phyloP scores from a whole-genome alignment of 805 yeast genomes.

The Kluyveromyces dobzhanskii region DNA sequence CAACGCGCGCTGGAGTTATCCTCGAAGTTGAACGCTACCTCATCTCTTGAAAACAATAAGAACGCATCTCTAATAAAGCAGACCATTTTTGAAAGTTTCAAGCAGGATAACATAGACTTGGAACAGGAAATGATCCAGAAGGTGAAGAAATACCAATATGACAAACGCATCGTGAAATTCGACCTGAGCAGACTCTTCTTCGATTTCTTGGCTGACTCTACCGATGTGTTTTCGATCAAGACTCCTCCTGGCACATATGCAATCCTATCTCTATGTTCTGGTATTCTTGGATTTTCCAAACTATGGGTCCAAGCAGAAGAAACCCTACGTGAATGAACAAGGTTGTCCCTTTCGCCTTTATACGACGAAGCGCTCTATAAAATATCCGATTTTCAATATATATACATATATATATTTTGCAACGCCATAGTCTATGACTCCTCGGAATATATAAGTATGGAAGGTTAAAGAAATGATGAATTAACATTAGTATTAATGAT shows the following conservation, averaged over 20 bases:
- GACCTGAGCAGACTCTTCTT: slow-evolving; percentile 37
- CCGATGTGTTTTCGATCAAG: slow-evolving; percentile 37
- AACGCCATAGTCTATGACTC: too few species aligned
- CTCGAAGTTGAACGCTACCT: slow-evolving; percentile 9
- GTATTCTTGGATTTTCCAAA: slow-evolving; percentile 23
- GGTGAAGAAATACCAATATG: slow-evolving; percentile 28
- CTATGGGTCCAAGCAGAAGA: slow-evolving; percentile 23
- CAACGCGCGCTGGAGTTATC: slow-evolving; percentile 16
- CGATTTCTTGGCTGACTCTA: slow-evolving; percentile 41
- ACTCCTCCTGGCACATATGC: slow-evolving; percentile 26
- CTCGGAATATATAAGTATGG: too few species aligned
- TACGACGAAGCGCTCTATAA: too few species aligned
- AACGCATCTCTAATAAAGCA: neutral
- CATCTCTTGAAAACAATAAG: neutral
- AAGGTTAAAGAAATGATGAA: too few species aligned
- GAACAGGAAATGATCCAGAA: slow-evolving; percentile 19
- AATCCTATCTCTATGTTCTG: slow-evolving; percentile 25
- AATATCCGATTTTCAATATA: too few species aligned
- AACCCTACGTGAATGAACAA: slow-evolving; percentile 5
- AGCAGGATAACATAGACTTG: slow-evolving; percentile 4
- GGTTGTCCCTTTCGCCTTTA: too few species aligned
- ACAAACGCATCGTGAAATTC: slow-evolving; percentile 30
- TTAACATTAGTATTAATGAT: too few species aligned
- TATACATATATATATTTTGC: too few species aligned
- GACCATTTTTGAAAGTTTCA: slow-evolving; percentile 1